These are phyloP conservation scores for Ascomycota sp. DNA, from an alignment of 2,329 filamentous ascomycete genomes.

Conservation along the genomic window DNA sequence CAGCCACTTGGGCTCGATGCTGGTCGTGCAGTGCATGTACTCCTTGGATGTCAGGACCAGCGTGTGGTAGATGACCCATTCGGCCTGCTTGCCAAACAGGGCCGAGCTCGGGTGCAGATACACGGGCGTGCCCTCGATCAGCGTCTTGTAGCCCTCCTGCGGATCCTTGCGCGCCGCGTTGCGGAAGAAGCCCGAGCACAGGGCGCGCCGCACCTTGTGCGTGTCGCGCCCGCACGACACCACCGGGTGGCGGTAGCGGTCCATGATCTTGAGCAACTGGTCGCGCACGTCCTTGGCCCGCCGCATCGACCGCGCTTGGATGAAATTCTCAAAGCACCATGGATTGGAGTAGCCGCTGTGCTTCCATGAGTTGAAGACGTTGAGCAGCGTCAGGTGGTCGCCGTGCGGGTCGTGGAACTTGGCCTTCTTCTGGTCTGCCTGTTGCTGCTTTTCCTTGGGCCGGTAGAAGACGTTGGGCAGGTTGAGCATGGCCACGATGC, in stretches of 20 bases:
- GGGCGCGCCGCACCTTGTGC: constrained; percentile 64
- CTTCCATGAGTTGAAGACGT: constrained; percentile 97
- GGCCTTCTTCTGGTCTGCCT: constrained; percentile 91
- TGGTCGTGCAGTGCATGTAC: constrained; percentile 90
- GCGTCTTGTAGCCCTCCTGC: constrained; percentile 90
- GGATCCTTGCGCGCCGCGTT: constrained; percentile 90
- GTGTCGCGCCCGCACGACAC: constrained; percentile 77
- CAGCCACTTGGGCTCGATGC: constrained; percentile 84
- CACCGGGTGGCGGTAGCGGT: constrained; percentile 67
- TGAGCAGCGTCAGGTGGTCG: constrained; percentile 84
- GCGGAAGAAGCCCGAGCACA: constrained; percentile 89
- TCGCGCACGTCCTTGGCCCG: constrained; percentile 82
- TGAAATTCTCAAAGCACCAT: constrained; percentile 97
- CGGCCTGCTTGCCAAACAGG: constrained; percentile 84
- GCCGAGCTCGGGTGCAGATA: constrained; percentile 85
- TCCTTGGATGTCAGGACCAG: constrained; percentile 89
- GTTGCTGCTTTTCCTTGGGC: constrained; percentile 89
- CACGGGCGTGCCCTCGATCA: constrained; percentile 86
- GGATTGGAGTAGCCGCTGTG: constrained; percentile 58
- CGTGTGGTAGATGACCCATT: constrained; percentile 88
- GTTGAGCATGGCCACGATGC: constrained; percentile 85
- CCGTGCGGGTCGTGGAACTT: constrained; percentile 94
- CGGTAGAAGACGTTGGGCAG: constrained; percentile 79
- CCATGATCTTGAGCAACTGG: constrained; percentile 85
- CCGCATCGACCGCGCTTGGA: constrained; percentile 75